Evolutionary conservation across 768 basidiomycete species (phyloP).

Genomic region (Pisolithus orientalis): DNA sequence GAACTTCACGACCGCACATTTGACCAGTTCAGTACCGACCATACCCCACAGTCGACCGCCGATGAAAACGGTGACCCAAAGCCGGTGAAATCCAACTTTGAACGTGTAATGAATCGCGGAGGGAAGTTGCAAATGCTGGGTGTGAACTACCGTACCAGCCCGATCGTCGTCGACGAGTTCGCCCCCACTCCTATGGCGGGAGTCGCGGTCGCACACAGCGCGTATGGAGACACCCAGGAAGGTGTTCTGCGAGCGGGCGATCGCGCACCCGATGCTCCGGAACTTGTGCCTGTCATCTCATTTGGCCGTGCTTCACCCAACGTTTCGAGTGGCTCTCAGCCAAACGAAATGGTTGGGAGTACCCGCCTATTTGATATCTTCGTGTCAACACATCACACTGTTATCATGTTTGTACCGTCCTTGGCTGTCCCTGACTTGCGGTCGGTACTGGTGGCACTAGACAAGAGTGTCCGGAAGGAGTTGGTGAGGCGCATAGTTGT

Average conservation of each 20-base stretch:
- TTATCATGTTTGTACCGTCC: slow-evolving; percentile 32
- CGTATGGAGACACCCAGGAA: neutral
- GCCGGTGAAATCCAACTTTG: neutral
- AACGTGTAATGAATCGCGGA: neutral
- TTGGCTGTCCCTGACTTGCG: neutral
- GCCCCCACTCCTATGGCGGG: neutral
- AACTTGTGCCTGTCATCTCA: neutral
- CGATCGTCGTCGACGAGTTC: slow-evolving; percentile 18
- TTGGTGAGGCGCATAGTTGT: neutral
- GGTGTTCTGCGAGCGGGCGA: neutral
- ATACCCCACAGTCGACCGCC: neutral
- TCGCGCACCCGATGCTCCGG: neutral
- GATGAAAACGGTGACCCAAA: neutral
- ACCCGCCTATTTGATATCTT: neutral
- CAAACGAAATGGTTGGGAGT: too few relatives aligned
- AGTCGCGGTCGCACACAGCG: neutral
- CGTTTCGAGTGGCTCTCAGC: too few relatives aligned
- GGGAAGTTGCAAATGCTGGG: slow-evolving; percentile 16
- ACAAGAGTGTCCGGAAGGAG: too few relatives aligned
- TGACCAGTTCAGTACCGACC: too few relatives aligned
- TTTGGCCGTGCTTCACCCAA: too few relatives aligned
- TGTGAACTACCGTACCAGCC: slow-evolving; percentile 21
- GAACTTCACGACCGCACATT: slow-evolving; percentile 4
- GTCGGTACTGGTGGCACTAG: neutral
- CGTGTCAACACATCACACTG: slow-evolving; percentile 27